Base-by-base conservation (phyloP, 495 filamentous ascomycete species). In the Penicillium herquei region DNA sequence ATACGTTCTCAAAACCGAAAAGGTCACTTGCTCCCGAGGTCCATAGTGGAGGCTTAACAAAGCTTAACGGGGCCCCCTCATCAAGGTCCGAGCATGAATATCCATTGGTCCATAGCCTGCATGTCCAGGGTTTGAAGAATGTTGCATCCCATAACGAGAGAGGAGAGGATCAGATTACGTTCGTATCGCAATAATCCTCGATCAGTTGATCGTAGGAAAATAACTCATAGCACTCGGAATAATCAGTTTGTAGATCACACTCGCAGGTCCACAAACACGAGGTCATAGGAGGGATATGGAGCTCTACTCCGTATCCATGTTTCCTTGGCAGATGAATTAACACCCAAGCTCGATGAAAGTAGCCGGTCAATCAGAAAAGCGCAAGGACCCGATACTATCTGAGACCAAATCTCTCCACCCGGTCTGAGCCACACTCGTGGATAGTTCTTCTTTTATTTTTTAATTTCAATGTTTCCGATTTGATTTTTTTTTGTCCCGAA, bases 31-130 rank as follows among this genome's bases (percentile, higher is more conserved):
- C 21, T 26, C 21, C 21, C 21, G 21, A 26, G 1, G 21, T 26
- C 40, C n/a, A 7, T 43, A 16, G 14, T 43, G 7, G 11, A 42
- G 54, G 50, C 57, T 63, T 60, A 59, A 50, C 61, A 45, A 59
- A 57, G 56, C 50, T 63, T 63, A 59, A 31, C 21, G 43, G 40
- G 9, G 12, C 1, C 13, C 26, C 7, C 41, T 31, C 51, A 26
- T 26, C 42, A 37, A 37, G 34, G 34, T 13, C 34, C 12, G 34
- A 37, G 34, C 34, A 13, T 37, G 1, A 13, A 37, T 37, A 13
- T 37, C 31, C 18, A 21, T 13, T 35, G 32, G 34, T 37, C 40
- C 9, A n/a, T 12, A 21, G 14, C 14, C 8, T 43, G 8, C 40
- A 5, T n/a, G 7, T 14, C 45, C 45, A 33, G 45, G 45, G 12